phyloP scores from a whole-genome alignment of 176 grass and related monocot species.

The Phoenix dactylifera region DNA sequence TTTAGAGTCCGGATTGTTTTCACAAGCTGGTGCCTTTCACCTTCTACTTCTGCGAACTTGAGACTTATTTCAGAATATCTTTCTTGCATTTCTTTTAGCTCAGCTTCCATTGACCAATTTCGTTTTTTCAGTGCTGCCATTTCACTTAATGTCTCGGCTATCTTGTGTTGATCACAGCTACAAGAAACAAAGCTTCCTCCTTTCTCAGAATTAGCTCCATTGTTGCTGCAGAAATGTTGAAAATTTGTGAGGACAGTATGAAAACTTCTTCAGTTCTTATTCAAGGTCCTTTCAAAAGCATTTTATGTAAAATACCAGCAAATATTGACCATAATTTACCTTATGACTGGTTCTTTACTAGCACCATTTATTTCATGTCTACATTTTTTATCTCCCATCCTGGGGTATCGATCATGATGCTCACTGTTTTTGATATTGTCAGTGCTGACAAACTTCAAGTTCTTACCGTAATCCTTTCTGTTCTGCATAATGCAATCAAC shows the following conservation, averaged over 20 bases:
- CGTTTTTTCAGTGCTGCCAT: conserved; percentile 47
- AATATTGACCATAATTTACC: conserved; percentile 16
- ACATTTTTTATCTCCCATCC: conserved; percentile 1
- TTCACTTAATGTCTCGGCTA: conserved; percentile 26
- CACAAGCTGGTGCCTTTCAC: conserved; percentile 93
- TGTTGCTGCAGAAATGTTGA: conserved; percentile 20
- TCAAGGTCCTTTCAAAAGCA: no score
- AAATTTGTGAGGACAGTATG: background rate
- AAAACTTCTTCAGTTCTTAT: background rate
- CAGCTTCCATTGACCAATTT: conserved; percentile 60
- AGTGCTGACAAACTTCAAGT: no score
- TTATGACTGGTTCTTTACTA: conserved; percentile 23
- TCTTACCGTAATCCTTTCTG: no score
- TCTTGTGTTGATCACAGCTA: background rate
- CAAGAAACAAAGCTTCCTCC: background rate
- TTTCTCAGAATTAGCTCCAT: conserved; percentile 4
- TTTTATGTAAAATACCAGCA: no score
- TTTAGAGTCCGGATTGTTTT: conserved; percentile 85
- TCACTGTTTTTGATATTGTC: no score
- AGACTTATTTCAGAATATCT: conserved; percentile 88
- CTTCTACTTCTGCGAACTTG: conserved; percentile 92
- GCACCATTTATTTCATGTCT: conserved; percentile 10
- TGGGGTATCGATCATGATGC: background rate
- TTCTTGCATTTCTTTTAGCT: conserved; percentile 85
- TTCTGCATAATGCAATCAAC: no score